Conservation (phyloP, 78 protist species). For the Diacronema lutheri region DNA sequence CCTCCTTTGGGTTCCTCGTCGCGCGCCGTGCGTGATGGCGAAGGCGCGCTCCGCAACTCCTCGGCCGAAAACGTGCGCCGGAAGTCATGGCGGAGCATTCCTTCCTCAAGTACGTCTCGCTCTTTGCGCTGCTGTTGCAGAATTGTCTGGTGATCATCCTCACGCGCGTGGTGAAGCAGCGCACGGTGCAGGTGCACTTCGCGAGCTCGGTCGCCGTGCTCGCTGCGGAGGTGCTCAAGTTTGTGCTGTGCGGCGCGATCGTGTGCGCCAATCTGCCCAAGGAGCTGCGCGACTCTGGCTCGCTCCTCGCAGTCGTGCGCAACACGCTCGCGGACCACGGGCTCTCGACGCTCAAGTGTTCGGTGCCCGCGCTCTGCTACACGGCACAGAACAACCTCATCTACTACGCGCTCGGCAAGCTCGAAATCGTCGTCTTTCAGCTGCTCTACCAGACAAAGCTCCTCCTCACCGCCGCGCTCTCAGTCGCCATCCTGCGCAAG, state of each 20-base stretch:
- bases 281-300: no score
- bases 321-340: background rate
- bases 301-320: background rate
- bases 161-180: background rate
- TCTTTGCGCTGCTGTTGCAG: background rate
- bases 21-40: no score
- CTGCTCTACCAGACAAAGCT: conserved; percentile 18
- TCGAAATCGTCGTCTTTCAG: conserved; percentile 14
- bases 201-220: background rate
- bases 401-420: background rate
- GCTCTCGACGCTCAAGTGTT: background rate
- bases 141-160: background rate
- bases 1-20: no score
- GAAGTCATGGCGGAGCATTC: no score
- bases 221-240: background rate
- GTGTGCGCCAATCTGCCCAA: background rate
- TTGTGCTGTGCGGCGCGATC: background rate
- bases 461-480: conserved; percentile 2
- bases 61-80: no score
- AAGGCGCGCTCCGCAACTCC: no score
- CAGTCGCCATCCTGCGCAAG: conserved; percentile 10
- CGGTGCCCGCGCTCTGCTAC: conserved; percentile 22
- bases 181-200: background rate
- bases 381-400: conserved; percentile 17
- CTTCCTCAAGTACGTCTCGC: background rate